phyloP scores from a whole-genome alignment of 78 protist species.

The Dictyostelium citrinum region DNA sequence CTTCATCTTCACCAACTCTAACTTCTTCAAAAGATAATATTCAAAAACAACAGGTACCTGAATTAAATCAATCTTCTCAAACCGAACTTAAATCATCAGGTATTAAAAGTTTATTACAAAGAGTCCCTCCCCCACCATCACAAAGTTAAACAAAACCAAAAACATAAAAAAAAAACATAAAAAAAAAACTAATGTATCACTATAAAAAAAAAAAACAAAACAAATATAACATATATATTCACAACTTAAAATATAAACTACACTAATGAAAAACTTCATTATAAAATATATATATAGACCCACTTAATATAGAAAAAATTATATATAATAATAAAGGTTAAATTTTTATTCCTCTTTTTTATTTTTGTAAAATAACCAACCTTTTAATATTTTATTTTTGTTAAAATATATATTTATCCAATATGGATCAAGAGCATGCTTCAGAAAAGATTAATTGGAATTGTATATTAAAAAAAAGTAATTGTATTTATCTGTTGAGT shows the following conservation, averaged over 20 bases:
- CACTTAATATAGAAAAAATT: background rate
- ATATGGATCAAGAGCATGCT: too few relatives aligned
- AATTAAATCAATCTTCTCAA: background rate
- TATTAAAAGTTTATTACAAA: background rate
- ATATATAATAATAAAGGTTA: background rate
- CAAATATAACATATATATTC: background rate
- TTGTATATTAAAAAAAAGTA: too few relatives aligned
- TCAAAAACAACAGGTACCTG: background rate
- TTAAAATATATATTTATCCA: too few relatives aligned
- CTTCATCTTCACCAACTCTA: background rate
- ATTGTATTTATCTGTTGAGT: background rate
- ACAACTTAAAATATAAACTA: background rate
- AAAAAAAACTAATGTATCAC: background rate
- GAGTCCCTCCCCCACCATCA: background rate
- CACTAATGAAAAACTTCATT: too few relatives aligned
- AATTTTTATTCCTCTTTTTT: background rate
- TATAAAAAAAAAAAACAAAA: background rate
- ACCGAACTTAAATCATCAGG: background rate
- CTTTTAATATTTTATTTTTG: background rate
- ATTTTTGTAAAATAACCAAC: background rate
- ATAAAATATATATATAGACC: background rate
- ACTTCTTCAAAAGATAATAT: background rate
- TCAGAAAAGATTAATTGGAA: too few relatives aligned
- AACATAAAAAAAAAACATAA: background rate
- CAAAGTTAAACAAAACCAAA: background rate